These are phyloP conservation scores for Fusarium piperis DNA, from an alignment of 2,329 filamentous ascomycete species.

Conservation along the genomic window DNA sequence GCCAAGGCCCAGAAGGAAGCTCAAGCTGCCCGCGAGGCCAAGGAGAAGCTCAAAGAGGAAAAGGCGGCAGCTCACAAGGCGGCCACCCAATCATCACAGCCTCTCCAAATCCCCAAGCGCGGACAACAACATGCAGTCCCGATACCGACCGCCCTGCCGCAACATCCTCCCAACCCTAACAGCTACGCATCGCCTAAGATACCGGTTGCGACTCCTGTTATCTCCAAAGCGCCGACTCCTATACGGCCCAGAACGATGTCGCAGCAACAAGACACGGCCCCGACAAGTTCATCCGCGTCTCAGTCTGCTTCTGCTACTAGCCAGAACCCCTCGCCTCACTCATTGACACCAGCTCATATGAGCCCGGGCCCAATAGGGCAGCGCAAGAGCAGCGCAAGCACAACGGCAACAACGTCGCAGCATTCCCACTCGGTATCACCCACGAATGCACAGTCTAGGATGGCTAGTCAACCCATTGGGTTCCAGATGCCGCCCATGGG, in stretches of 20 bases:
- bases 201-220: constrained; percentile 78
- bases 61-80: constrained; percentile 48
- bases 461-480: constrained; percentile 55
- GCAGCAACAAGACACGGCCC: constrained; percentile 80
- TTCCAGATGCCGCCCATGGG: constrained; percentile 65
- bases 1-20: constrained; percentile 69
- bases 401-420: constrained; percentile 42
- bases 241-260: constrained; percentile 80
- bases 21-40: constrained; percentile 58
- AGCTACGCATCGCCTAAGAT: constrained; percentile 82
- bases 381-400: constrained; percentile 68
- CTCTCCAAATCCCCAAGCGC: constrained; percentile 51
- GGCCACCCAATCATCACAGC: constrained; percentile 50
- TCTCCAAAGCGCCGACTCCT: constrained; percentile 85
- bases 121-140: constrained; percentile 52
- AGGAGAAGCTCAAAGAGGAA: constrained; percentile 76
- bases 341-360: constrained; percentile 70
- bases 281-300: constrained; percentile 75
- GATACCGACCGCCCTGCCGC: constrained; percentile 63
- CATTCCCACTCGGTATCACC: constrained; percentile 65
- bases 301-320: constrained; percentile 61
- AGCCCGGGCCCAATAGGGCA: constrained; percentile 72
- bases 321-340: constrained; percentile 68
- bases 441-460: constrained; percentile 49
- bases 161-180: constrained; percentile 66